Base-by-base conservation (phyloP, 2,329 filamentous ascomycete genomes). In the Emericellopsis atlantica region DNA sequence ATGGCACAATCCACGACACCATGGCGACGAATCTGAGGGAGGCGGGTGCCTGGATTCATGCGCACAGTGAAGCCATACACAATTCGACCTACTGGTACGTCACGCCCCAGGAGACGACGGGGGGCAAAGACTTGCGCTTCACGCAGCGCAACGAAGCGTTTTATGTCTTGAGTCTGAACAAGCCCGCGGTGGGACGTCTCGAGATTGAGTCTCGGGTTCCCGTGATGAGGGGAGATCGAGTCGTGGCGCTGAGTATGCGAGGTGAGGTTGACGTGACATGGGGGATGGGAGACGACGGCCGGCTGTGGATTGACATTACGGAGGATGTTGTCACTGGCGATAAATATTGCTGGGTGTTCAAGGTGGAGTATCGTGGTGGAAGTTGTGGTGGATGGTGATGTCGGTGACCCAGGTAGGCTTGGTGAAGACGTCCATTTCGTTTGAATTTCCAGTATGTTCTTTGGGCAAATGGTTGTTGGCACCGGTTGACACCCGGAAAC, bases 81-180 rank as follows among this genome's bases (percentile, higher is more conserved):
- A 69, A 72, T 42, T 77, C 74, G 5, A 73, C 65, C 1, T 75
- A 72, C 49, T 74, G 69, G 69, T 64, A 66, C 46, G 53, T 70
- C 2, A 60, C 69, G 0, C 55, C 63, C 14, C 66, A 69, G 37
- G 62, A 63, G 0, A 56, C 54, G 2, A 12, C 31, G 15, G 31
- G 31, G 11, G 15, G 15, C 53, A 56, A 54, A 1, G 53, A 64
- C 6, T 50, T 74, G 0, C 54, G 72, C 5, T 76, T 75, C 47
- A 75, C 72, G 4, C 64, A 66, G 47, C 74, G 63, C 0, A 44
- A 56, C 2, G 63, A 70, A 8, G 70, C 72, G 0, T 76, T 76
- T 44, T 76, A 74, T 46, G 58, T 74, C 32, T 46, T 66, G 12
- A 61, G 63, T 2, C 47, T 76, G 29, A 56, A 16, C 60, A 6